Percentiles rank a stretch among this genome's conserved stretches.
phyloP scores from a whole-genome alignment of 208 protist genomes.

The Kentomonas sorsogonicus region DNA sequence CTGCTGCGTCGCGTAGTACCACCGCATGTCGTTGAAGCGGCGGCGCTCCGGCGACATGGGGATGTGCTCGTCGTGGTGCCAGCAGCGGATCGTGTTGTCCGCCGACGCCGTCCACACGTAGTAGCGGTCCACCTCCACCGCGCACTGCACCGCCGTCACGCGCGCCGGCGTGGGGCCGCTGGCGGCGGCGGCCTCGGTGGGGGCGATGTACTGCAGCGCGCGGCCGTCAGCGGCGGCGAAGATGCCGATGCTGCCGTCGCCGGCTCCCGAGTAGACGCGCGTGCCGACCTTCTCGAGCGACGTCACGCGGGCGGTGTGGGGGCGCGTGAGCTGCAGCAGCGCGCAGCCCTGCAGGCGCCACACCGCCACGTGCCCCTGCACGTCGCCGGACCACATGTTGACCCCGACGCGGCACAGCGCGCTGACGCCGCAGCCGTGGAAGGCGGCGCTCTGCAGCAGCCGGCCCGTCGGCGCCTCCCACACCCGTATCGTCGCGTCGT shows the following conservation, averaged over 20 bases:
- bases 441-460: conserved; percentile 31
- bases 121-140: conserved; percentile 64
- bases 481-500: conserved; percentile 76
- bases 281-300: conserved; percentile 42
- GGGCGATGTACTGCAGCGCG: conserved; percentile 33
- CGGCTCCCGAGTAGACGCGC: conserved; percentile 48
- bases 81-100: conserved; percentile 71
- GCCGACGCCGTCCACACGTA: conserved; percentile 63
- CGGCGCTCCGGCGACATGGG: conserved; percentile 53
- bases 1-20: conserved; percentile 69
- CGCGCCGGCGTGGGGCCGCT: conserved; percentile 37
- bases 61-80: conserved; percentile 83
- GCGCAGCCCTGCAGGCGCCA: conserved; percentile 55
- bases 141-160: conserved; percentile 41
- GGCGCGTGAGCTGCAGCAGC: conserved; percentile 29
- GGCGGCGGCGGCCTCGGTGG: too few relatives aligned
- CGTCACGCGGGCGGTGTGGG: conserved; percentile 41
- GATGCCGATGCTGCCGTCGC: conserved; percentile 47
- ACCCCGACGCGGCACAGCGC: conserved; percentile 74
- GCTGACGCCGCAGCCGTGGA: conserved; percentile 71
- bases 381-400: conserved; percentile 84
- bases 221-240: conserved; percentile 51
- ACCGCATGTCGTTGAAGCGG: conserved; percentile 74
- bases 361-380: conserved; percentile 49
- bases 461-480: conserved; percentile 60